Evolutionary conservation across 139 green algal species (phyloP).

Genomic region (Auxenochlorella pyrenoidosa): DNA sequence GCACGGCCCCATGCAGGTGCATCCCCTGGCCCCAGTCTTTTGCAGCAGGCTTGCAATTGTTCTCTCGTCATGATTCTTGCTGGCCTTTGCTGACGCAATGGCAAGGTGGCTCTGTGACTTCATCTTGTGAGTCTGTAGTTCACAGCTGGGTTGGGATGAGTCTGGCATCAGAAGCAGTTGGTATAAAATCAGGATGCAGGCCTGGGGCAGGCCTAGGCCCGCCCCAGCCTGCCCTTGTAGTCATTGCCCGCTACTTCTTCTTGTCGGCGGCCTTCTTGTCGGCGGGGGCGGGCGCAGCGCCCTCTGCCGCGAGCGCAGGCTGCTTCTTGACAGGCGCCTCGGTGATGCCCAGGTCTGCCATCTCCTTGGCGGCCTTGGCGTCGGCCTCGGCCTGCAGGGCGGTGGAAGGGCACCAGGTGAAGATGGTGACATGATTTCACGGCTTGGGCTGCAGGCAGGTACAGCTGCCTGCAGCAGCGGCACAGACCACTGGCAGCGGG

Average conservation of each 20-base stretch:
- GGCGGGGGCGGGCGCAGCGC: neutral
- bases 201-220: too few species aligned
- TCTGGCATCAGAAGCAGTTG: too few species aligned
- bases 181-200: too few species aligned
- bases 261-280: neutral
- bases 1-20: too few species aligned
- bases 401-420: neutral
- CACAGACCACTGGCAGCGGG: neutral
- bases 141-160: too few species aligned
- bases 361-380: slow-evolving; percentile 34
- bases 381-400: slow-evolving; percentile 1
- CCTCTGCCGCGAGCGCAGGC: neutral
- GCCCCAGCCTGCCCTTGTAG: too few species aligned
- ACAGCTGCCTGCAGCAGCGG: neutral
- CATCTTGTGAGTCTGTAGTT: too few species aligned
- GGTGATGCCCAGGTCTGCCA: slow-evolving; percentile 24
- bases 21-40: too few species aligned
- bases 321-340: slow-evolving; percentile 1
- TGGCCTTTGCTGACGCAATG: too few species aligned
- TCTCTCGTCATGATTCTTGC: too few species aligned
- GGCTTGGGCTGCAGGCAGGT: neutral
- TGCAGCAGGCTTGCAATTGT: too few species aligned
- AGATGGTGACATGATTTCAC: neutral
- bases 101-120: too few species aligned
- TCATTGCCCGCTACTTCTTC: slow-evolving; percentile 19